Evolutionary conservation across 192 early-diverging fungal genomes (phyloP).

Genomic region (Jimgerdemannia flammicorona): DNA sequence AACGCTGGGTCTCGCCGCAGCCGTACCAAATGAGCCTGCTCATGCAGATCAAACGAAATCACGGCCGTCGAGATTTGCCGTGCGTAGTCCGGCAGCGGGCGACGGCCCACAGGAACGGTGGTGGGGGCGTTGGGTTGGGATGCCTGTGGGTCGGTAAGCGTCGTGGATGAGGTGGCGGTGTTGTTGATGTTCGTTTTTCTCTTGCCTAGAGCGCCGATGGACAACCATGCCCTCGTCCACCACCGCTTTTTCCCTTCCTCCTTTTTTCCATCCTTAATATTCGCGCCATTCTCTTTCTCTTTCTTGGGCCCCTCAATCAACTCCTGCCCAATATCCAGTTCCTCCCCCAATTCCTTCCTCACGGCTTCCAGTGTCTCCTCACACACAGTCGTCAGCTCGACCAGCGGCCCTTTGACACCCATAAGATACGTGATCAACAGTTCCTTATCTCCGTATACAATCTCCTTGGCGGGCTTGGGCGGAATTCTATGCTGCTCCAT

Average conservation of each 20-base stretch:
- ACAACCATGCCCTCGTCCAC: slow-evolving; percentile 9
- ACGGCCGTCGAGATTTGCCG: slow-evolving; percentile 4
- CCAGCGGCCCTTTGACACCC: slow-evolving; percentile 44
- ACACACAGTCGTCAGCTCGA: slow-evolving; percentile 35
- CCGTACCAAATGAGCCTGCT: slow-evolving; percentile 17
- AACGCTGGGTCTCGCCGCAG: background rate
- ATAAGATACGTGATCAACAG: slow-evolving; percentile 45
- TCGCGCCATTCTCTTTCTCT: background rate
- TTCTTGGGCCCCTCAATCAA: background rate
- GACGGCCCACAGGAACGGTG: background rate
- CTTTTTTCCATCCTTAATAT: slow-evolving; percentile 1
- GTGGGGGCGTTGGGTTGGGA: background rate
- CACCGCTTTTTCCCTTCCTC: slow-evolving; percentile 1
- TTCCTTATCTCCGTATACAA: slow-evolving; percentile 40
- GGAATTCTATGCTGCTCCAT: slow-evolving; percentile 8
- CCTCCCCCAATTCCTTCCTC: slow-evolving; percentile 10
- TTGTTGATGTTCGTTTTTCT: background rate
- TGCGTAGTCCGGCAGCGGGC: background rate
- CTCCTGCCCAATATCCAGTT: slow-evolving; percentile 17
- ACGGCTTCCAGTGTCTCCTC: slow-evolving; percentile 19
- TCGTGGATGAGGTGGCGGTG: background rate
- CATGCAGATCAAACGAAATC: slow-evolving; percentile 18
- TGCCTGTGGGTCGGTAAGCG: background rate
- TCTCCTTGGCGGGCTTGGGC: slow-evolving; percentile 35
- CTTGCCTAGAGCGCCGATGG: background rate